These are phyloP conservation scores for Clarkia xantiana DNA, from an alignment of 345 rosid species.

Conservation along the genomic window DNA sequence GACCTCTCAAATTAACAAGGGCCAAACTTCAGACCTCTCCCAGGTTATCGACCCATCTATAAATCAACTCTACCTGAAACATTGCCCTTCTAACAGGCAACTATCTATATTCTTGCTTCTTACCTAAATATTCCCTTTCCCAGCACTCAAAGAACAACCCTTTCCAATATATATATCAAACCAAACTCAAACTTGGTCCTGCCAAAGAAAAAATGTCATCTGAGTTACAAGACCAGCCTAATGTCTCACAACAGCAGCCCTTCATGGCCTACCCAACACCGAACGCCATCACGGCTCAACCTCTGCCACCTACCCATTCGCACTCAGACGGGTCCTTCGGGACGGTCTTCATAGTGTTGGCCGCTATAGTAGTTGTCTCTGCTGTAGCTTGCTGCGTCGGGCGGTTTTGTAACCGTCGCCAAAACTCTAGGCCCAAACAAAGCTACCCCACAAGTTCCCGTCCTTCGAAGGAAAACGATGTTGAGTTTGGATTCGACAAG, in stretches of 20 bases:
- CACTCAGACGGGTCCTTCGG: conserved; percentile 56
- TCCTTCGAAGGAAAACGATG: conserved; percentile 9
- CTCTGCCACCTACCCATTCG: conserved; percentile 21
- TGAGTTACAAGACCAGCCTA: conserved; percentile 10
- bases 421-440: conserved; percentile 7
- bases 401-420: conserved; percentile 28
- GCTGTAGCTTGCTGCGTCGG: conserved; percentile 47
- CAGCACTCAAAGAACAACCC: conserved; percentile 35
- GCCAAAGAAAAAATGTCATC: conserved; percentile 11
- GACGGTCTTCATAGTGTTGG: conserved; percentile 47
- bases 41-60: no score
- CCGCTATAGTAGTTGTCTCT: conserved; percentile 40
- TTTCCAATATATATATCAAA: conserved; percentile 4
- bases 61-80: no score
- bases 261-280: conserved; percentile 47
- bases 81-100: conserved; percentile 16
- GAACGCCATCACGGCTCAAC: conserved; percentile 22
- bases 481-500: conserved; percentile 37
- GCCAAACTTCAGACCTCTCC: no score
- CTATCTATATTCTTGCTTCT: conserved; percentile 19
- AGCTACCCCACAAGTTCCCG: neutral
- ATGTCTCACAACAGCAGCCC: conserved; percentile 23
- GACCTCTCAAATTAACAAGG: no score
- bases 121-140: conserved; percentile 18
- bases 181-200: conserved; percentile 5